Base-by-base conservation (phyloP, 306 rosid species). In the Gastrolobium villosum region DNA sequence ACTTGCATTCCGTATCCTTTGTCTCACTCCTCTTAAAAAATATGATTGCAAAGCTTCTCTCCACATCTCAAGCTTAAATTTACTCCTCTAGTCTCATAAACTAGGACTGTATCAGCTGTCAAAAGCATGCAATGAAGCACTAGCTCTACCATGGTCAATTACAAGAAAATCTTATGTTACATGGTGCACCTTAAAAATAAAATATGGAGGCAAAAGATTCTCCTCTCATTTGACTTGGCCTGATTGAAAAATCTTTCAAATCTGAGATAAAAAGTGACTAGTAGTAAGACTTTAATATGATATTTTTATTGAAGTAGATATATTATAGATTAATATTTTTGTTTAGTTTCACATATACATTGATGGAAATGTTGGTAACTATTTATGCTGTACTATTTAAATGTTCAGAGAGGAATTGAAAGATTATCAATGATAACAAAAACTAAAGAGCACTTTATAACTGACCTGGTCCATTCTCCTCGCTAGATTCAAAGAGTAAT, bases 401-500 rank as follows among this genome's bases (percentile, higher is more conserved):
- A 44, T 37, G 20, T 55, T 71, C 4, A 28, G 44, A 53, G 13
- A 57, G n/a, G 20, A 75, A 9, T 37, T 48, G 43, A 75, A 36
- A 46, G 32, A 48, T 48, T 41, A 50, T 5, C 53, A 4, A 69
- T 2, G 5, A 36, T 4, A 37, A 8, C n/a, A 36, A 37, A 71
- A 30, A 64, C 11, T 35, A 63, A 65, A 39, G 59, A 65, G 62
- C 59, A 56, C 64, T 66, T 35, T 50, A 79, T 74, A 57, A 82
- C 87, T 79, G 53, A 95, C 99, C 89, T 78, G 65, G 87, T 82
- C 99, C 99, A 20, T 95, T 93, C 91, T 95, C 99, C 72, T 89
- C 93, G 36, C 99, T 92, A 81, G 94, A 91, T 74, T 95, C 97
- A 74, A 95, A 93, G 71, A 95, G 99, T 59, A 95, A 79, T 86